Evolutionary conservation across 2,329 filamentous ascomycete genomes (phyloP).

Genomic region (Pestalotiopsis sp.): DNA sequence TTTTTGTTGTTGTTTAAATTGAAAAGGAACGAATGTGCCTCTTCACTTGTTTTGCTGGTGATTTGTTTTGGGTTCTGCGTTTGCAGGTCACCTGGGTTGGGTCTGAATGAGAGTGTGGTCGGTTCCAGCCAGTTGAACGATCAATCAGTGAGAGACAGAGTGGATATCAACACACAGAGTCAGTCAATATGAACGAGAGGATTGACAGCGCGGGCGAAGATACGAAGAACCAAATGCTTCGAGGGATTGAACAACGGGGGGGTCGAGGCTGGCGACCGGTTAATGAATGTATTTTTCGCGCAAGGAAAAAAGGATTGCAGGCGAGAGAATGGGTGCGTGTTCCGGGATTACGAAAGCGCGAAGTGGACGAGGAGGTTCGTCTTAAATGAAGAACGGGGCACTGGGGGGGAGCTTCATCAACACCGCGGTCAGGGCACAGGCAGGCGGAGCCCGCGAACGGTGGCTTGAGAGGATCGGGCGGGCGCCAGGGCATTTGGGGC

Average conservation of each 20-base stretch:
- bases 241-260: not conserved
- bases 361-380: constrained; percentile 3
- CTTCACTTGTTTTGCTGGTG: not conserved
- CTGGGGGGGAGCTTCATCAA: not conserved
- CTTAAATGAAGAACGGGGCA: constrained; percentile 5
- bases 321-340: not conserved
- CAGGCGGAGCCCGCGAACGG: not conserved
- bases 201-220: constrained; percentile 3
- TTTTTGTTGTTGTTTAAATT: too few species aligned
- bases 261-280: constrained; percentile 9
- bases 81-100: not conserved
- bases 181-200: not conserved
- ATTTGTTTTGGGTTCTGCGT: not conserved
- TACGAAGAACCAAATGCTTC: constrained; percentile 7
- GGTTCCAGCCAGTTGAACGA: not conserved
- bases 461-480: not conserved
- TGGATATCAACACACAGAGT: constrained; percentile 7
- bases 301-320: not conserved
- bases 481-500: not conserved
- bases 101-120: constrained; percentile 7
- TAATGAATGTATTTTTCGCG: constrained; percentile 8
- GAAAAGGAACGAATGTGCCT: not conserved
- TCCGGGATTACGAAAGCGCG: constrained; percentile 6
- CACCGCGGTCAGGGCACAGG: not conserved
- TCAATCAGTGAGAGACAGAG: not conserved